A percentile compares a stretch with the other conserved stretches of the same genome.
Conservation (phyloP, 805 yeast genomes). For the Geotrichum ghanense region DNA sequence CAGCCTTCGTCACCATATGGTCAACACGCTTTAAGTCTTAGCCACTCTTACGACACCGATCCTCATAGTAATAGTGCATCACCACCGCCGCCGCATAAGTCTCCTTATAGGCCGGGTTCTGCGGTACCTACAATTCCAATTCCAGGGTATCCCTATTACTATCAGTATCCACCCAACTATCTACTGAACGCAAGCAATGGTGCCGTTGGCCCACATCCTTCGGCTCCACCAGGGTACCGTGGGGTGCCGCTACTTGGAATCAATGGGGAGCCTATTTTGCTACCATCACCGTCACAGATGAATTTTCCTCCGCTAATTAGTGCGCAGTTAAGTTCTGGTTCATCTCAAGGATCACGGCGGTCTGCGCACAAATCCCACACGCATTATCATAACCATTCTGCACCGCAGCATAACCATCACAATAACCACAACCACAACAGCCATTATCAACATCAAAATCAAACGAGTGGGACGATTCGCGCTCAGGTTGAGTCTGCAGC, state of each 20-base stretch:
- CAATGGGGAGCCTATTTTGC: neutral
- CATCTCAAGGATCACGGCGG: neutral
- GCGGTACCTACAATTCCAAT: neutral
- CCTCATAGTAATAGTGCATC: neutral
- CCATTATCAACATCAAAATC: neutral
- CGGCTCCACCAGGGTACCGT: neutral
- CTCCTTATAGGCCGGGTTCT: neutral
- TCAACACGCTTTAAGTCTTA: neutral
- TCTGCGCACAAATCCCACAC: no score
- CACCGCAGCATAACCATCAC: no score
- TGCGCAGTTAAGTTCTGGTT: neutral
- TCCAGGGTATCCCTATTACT: neutral
- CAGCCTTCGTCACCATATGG: neutral
- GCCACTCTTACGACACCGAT: neutral
- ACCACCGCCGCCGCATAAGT: neutral
- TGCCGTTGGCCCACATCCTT: no score
- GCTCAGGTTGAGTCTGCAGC: slow-evolving; percentile 36
- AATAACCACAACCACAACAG: neutral
- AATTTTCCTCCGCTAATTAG: neutral
- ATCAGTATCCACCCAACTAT: neutral
- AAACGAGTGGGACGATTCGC: slow-evolving; percentile 23
- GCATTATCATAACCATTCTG: no score
- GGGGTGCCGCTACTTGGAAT: neutral
- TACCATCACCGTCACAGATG: neutral
- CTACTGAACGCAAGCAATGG: neutral